Evolutionary conservation across 495 filamentous ascomycete genomes (phyloP), one percentile per base, ranked within the genome.

Genomic region (Massariosphaeria phaeospora): DNA sequence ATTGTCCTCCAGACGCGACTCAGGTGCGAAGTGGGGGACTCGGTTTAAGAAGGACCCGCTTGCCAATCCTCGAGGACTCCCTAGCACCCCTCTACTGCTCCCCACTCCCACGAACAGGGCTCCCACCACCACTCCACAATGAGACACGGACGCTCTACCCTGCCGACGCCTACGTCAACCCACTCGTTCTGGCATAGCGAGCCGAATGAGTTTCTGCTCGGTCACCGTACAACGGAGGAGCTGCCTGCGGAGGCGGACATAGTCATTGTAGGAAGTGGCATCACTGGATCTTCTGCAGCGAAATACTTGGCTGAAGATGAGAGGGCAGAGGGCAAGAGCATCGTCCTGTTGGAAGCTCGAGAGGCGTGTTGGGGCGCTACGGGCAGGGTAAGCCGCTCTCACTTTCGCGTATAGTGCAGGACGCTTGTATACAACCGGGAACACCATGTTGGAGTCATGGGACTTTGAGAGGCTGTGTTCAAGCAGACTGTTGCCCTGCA

Each of bases 321-420:
- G 42, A 49, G 65, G 56, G 55, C 60, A 46, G 63, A 66, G 57
- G 62, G 53, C 1, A 55, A 69, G 44, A 75, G 69, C 8, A 67
- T 90, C 0, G 75, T 89, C 0, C 83, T 93, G 75, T 72, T 95
- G 1, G 89, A 95, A 68, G 87, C 88, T 4, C 75, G 88, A 43
- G 82, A 86, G 67, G 80, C 83, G 8, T 90, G 85, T 64, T 88
- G 76, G 72, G 89, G 89, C 13, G 89, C 88, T 15, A 93, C 89
- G 0, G 88, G 88, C 0, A 72, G 88, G 52, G 79, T 82, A 46
- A 66, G 74, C 70, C 45, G 29, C 26, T 9, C 33, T 9, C 15
- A 13, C 38, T 48, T 18, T 52, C 27, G 26, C 36, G 21, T 21
- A 15, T 36, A 47, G 43, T n/a, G n/a, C n/a, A n/a, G n/a, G n/a